Evolutionary conservation across 208 protist genomes (phyloP).

Genomic region (Wallacemonas sp.): DNA sequence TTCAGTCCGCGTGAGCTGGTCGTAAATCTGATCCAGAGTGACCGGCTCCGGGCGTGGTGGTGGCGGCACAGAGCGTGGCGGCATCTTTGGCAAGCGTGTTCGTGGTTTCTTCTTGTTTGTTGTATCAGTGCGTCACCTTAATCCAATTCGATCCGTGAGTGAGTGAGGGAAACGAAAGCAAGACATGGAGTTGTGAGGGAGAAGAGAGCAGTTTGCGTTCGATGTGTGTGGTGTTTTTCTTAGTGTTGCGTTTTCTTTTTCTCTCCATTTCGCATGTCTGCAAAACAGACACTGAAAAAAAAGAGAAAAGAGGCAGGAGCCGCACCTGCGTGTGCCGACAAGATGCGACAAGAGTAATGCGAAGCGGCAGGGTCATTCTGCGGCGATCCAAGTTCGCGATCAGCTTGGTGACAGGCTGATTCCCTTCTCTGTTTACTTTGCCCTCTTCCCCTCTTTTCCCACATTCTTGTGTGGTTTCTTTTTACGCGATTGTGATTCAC

Average conservation of each 20-base stretch:
- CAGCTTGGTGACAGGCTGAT: too few relatives aligned
- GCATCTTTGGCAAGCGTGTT: conserved; percentile 19
- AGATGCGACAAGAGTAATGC: too few relatives aligned
- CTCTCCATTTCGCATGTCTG: too few relatives aligned
- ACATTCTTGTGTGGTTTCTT: too few relatives aligned
- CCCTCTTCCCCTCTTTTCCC: too few relatives aligned
- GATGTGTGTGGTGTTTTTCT: too few relatives aligned
- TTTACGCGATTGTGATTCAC: too few relatives aligned
- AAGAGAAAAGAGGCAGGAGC: not conserved
- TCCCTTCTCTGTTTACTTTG: too few relatives aligned
- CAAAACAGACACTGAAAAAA: conserved; percentile 6
- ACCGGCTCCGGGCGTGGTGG: conserved; percentile 80
- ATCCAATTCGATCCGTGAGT: too few relatives aligned
- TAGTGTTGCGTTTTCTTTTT: too few relatives aligned
- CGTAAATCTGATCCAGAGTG: conserved; percentile 82
- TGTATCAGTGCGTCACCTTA: not conserved
- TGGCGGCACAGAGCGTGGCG: conserved; percentile 39
- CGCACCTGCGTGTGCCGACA: not conserved
- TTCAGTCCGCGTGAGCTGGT: conserved; percentile 42
- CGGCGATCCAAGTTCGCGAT: too few relatives aligned
- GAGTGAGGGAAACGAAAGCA: conserved; percentile 7
- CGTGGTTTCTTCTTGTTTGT: not conserved
- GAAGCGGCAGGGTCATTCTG: too few relatives aligned
- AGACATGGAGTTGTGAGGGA: not conserved
- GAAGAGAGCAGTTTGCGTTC: not conserved